A percentile compares a stretch with the other conserved stretches of the same genome.
phyloP scores from a whole-genome alignment of 2,329 filamentous ascomycete genomes.

The Monosporascus ibericus region DNA sequence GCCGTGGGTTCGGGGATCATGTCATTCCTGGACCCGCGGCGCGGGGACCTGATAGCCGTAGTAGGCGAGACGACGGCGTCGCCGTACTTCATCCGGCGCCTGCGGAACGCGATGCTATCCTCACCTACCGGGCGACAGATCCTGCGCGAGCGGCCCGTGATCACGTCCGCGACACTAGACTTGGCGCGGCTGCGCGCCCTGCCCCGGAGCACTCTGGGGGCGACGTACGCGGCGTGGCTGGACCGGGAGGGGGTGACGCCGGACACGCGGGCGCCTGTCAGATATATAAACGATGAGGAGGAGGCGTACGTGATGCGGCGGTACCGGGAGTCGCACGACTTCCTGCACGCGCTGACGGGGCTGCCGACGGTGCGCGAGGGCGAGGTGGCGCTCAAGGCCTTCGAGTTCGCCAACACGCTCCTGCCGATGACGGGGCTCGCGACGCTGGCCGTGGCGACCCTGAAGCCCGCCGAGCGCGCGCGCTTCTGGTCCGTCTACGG shows the following conservation, averaged over 20 bases:
- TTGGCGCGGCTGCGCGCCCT: conserved; percentile 66
- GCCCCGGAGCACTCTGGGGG: conserved; percentile 68
- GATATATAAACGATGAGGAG: conserved; percentile 91
- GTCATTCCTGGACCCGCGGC: conserved; percentile 67
- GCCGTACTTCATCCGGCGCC: conserved; percentile 88
- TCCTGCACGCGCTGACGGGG: conserved; percentile 92
- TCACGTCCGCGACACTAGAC: conserved; percentile 67
- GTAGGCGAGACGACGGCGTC: conserved; percentile 93
- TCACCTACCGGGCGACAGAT: conserved; percentile 82
- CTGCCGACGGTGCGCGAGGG: conserved; percentile 90
- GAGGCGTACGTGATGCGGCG: conserved; percentile 98
- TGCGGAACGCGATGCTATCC: conserved; percentile 86
- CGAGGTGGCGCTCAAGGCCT: conserved; percentile 94
- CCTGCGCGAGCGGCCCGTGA: conserved; percentile 80
- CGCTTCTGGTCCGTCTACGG: conserved; percentile 71
- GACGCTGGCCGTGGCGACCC: conserved; percentile 76
- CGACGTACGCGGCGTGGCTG: conserved; percentile 83
- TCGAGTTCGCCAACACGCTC: conserved; percentile 92
- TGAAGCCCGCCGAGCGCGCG: conserved; percentile 74
- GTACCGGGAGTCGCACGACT: conserved; percentile 95
- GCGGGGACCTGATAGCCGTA: conserved; percentile 87
- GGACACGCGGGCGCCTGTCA: conserved; percentile 75
- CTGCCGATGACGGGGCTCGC: conserved; percentile 92
- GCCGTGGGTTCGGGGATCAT: conserved; percentile 58
- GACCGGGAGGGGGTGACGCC: conserved; percentile 89